Evolutionary conservation across 2,329 filamentous ascomycete genomes (phyloP).

Genomic region (Calonectria multiphialidica): DNA sequence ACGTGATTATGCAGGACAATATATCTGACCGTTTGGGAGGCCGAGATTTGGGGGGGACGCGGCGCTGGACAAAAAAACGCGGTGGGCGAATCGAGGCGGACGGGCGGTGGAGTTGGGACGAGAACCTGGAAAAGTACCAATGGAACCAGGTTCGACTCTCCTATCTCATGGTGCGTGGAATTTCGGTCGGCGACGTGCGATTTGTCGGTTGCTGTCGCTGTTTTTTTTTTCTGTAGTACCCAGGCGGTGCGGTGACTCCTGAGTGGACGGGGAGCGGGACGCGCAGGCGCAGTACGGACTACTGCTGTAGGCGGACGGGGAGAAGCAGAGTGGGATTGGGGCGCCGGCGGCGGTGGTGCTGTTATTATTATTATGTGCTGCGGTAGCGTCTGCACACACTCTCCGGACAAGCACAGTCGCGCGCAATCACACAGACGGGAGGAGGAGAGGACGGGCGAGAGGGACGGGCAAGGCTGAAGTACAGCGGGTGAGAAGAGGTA

Average conservation of each 20-base stretch:
- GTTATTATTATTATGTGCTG: constrained; percentile 40
- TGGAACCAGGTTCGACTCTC: constrained; percentile 47
- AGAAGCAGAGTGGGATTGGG: constrained; percentile 37
- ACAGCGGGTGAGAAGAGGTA: constrained; percentile 19
- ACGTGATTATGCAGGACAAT: constrained; percentile 44
- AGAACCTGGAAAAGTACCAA: constrained; percentile 48
- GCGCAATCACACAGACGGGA: constrained; percentile 28
- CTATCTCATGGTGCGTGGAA: constrained; percentile 58
- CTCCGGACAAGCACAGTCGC: constrained; percentile 31
- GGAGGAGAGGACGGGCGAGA: constrained; percentile 17
- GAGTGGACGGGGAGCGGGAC: constrained; percentile 39
- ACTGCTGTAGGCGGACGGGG: constrained; percentile 39
- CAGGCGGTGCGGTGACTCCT: constrained; percentile 38
- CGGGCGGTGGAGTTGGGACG: constrained; percentile 27
- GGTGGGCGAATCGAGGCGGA: constrained; percentile 36
- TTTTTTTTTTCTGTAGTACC: constrained; percentile 27
- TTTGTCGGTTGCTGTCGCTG: constrained; percentile 49
- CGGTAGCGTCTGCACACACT: constrained; percentile 41
- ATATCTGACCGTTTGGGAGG: constrained; percentile 46
- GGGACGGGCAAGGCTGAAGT: constrained; percentile 29
- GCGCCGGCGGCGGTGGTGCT: constrained; percentile 34
- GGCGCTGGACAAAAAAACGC: constrained; percentile 37
- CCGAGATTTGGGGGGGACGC: constrained; percentile 32
- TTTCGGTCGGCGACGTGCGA: constrained; percentile 43
- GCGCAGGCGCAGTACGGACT: constrained; percentile 32